A percentile compares a stretch with the other conserved stretches of the same genome.
These are phyloP conservation scores for Nepenthes gracilis DNA, from an alignment of 148 eudicot genomes.

Conservation along the genomic window DNA sequence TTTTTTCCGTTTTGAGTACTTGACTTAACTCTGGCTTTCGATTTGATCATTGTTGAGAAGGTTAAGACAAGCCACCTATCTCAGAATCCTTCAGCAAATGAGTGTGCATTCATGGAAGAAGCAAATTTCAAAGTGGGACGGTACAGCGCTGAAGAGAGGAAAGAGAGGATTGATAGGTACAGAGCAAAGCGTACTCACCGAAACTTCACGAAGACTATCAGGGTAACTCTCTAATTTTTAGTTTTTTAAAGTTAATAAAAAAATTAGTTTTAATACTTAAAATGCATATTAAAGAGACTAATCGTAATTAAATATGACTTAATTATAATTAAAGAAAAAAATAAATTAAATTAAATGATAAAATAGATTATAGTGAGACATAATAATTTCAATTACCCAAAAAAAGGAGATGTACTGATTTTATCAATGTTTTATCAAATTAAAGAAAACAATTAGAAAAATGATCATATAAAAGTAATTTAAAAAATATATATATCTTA, in stretches of 20 bases:
- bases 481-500: no score
- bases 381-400: no score
- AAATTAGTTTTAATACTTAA: no score
- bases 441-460: no score
- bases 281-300: no score
- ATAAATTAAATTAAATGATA: no score
- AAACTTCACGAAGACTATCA: slow-evolving; percentile 87
- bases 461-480: no score
- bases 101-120: slow-evolving; percentile 50
- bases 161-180: slow-evolving; percentile 77
- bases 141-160: slow-evolving; percentile 77
- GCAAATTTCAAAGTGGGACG: slow-evolving; percentile 62
- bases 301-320: no score
- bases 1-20: not conserved
- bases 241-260: not conserved
- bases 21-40: not conserved
- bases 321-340: no score
- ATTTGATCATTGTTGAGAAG: slow-evolving; percentile 8
- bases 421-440: no score
- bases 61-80: slow-evolving; percentile 20
- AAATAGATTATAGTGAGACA: no score
- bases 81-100: slow-evolving; percentile 40
- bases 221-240: slow-evolving; percentile 27
- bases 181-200: slow-evolving; percentile 79
- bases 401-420: no score